These are phyloP conservation scores for Vaccinium myrtillus DNA, from an alignment of 148 eudicot genomes.

Conservation along the genomic window DNA sequence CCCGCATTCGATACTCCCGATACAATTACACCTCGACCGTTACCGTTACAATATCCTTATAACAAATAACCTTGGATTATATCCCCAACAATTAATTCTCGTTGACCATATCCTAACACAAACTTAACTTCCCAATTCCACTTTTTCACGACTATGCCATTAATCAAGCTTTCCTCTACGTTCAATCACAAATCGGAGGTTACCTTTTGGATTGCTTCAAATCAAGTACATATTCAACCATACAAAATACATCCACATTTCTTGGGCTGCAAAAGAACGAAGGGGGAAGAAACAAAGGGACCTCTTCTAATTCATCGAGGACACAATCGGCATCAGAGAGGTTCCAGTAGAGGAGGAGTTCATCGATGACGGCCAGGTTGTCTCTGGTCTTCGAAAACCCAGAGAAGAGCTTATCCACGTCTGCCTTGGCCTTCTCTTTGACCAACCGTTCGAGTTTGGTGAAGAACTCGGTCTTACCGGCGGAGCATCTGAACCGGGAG, in stretches of 20 bases:
- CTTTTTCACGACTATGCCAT: neutral
- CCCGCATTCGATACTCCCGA: no score
- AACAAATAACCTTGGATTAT: no score
- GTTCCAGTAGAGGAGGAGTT: constrained; percentile 90
- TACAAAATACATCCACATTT: no score
- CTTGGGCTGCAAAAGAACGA: neutral
- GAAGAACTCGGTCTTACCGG: constrained; percentile 81
- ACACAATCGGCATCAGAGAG: constrained; percentile 85
- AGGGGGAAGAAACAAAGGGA: constrained; percentile 1
- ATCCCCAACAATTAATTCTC: no score
- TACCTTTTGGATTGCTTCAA: neutral
- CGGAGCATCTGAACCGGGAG: constrained; percentile 54
- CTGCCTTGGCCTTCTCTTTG: constrained; percentile 93
- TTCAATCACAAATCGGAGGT: neutral
- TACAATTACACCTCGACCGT: no score
- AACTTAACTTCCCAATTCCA: neutral
- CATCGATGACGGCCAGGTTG: constrained; percentile 89
- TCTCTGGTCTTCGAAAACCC: constrained; percentile 94
- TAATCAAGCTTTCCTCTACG: neutral
- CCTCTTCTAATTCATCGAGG: constrained; percentile 97
- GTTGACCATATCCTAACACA: no score
- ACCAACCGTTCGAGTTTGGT: constrained; percentile 71
- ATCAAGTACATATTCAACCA: no score
- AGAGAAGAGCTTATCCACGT: constrained; percentile 84
- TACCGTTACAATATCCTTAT: no score